A percentile compares a stretch with the other conserved stretches of the same genome.
phyloP scores from a whole-genome alignment of 2,329 filamentous ascomycete genomes.

The Cercospora berteroae region DNA sequence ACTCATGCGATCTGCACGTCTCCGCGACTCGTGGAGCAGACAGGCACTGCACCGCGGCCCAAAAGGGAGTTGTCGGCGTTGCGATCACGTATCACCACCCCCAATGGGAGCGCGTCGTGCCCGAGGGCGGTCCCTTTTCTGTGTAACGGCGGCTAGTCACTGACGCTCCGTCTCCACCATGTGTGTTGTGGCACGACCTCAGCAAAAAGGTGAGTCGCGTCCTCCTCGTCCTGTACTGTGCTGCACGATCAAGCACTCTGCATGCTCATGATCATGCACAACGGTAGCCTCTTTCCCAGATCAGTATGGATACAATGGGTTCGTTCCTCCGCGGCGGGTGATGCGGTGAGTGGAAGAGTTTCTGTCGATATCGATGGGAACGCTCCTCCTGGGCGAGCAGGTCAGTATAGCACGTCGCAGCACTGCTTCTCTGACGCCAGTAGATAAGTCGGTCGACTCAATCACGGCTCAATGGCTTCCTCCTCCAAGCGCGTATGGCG shows the following conservation, averaged over 20 bases:
- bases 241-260: constrained; percentile 5
- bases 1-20: constrained; percentile 14
- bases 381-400: not conserved
- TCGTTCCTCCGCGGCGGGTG: not conserved
- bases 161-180: not conserved
- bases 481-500: constrained; percentile 11
- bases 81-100: not conserved
- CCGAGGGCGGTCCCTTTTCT: not conserved
- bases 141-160: constrained; percentile 15
- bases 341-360: not conserved
- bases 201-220: not conserved
- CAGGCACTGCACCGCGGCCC: constrained; percentile 11
- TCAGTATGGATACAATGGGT: not conserved
- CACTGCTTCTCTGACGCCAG: not conserved
- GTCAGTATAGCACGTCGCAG: not conserved
- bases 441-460: not conserved
- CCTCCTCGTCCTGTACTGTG: not conserved
- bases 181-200: constrained; percentile 1
- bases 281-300: constrained; percentile 4
- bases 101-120: constrained; percentile 1
- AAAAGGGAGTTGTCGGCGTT: not conserved
- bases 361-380: not conserved
- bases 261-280: constrained; percentile 10
- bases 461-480: not conserved
- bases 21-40: constrained; percentile 13